Conservation (phyloP, 208 protist species). For the Leishmania turanica region DNA sequence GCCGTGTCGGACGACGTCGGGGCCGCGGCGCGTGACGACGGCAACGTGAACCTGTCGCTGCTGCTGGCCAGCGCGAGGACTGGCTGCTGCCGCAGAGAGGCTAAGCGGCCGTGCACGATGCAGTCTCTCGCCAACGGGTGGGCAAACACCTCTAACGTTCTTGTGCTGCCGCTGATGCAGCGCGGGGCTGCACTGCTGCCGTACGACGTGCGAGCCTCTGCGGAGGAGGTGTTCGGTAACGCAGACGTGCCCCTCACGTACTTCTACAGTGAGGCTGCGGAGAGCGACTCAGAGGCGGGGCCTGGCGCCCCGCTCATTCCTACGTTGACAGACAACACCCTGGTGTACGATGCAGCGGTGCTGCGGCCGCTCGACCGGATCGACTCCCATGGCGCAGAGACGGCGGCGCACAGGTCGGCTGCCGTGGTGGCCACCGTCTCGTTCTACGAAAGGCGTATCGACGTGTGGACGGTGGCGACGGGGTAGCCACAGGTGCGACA, state of each 20-base stretch:
- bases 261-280: slow-evolving; percentile 18
- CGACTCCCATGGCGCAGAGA: not conserved
- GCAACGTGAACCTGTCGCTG: slow-evolving; percentile 12
- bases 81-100: not conserved
- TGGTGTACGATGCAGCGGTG: slow-evolving; percentile 82
- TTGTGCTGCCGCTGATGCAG: slow-evolving; percentile 87
- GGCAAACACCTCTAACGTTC: slow-evolving; percentile 47
- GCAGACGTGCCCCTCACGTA: slow-evolving; percentile 22
- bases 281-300: slow-evolving; percentile 2
- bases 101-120: not conserved
- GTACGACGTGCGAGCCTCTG: slow-evolving; percentile 45
- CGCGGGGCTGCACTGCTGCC: slow-evolving; percentile 71
- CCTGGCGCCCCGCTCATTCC: not conserved
- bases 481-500: not conserved
- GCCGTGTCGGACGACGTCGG: not conserved
- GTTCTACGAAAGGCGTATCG: slow-evolving; percentile 80
- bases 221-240: slow-evolving; percentile 42
- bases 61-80: not conserved
- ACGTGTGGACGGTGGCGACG: slow-evolving; percentile 49
- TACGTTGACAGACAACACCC: slow-evolving; percentile 34
- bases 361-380: slow-evolving; percentile 12
- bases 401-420: not conserved
- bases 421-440: slow-evolving; percentile 61
- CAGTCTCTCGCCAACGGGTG: slow-evolving; percentile 21
- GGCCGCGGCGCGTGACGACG: not conserved